Evolutionary conservation across 176 grass and related monocot genomes (phyloP), one percentile per base, ranked within the genome.

Genomic region (Oryza nivara): DNA sequence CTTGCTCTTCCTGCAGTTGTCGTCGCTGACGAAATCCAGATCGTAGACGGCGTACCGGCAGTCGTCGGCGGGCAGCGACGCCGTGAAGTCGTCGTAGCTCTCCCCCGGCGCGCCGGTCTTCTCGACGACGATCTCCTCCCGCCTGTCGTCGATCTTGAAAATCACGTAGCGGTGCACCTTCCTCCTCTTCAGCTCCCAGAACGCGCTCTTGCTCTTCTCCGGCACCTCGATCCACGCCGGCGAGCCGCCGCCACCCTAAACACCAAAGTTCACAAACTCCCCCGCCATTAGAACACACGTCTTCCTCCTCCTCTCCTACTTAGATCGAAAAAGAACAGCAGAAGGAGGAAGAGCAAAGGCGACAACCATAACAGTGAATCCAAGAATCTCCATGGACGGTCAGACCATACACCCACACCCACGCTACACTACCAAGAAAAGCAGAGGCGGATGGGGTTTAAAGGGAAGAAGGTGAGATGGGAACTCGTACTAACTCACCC

Each of bases 31-130:
- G 85, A 93, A 93, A 81, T 93, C 92, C 52, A 93, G 88, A 72
- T 93, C 92, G 74, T 90, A 93, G 19, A 93, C 88, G 79, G 92
- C 92, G 65, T 90, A 93, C 25, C 92, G 88, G 83, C 92, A 93
- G 74, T 93, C 92, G 66, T 93, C 88, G 12, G 63, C 72, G 9
- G 92, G 92, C 14, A 93, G 75, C 44, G 85, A 82, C 11, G 92
- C 92, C 45, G 86, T 89, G 86, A 93, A 90, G 85, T 90, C 92
- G 35, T 90, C 82, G 82, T 93, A 93, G 86, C 82, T 90, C 75
- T 90, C 88, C 13, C 88, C 92, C 19, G 92, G 88, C 2, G 68
- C 41, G 0, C 92, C 92, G 1, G 86, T 81, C 88, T 93, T 93
- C 82, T 93, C 92, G 14, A 93, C 92, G 36, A 93, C 41, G 75